Percentiles rank a stretch among this genome's conserved stretches.
Conservation (phyloP, 2,329 filamentous ascomycete species). For the Fusarium staphyleae region DNA sequence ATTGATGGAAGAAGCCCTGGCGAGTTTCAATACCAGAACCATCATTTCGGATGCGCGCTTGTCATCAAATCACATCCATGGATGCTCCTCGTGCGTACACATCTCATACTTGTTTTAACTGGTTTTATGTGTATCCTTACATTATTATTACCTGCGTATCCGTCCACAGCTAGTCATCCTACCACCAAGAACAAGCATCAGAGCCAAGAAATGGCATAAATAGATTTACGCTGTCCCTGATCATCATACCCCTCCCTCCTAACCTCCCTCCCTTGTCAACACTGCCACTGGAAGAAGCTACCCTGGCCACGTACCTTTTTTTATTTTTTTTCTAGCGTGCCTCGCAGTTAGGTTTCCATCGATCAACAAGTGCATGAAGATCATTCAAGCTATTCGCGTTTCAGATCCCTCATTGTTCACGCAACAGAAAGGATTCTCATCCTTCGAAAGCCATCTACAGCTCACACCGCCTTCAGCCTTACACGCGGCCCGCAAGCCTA, state of each 20-base stretch:
- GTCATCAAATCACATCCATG: constrained; percentile 19
- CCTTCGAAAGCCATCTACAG: too few species aligned
- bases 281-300: constrained; percentile 28
- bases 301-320: too few species aligned
- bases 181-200: constrained; percentile 3
- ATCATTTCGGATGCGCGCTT: constrained; percentile 16
- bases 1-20: too few species aligned
- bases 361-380: too few species aligned
- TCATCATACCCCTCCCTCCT: constrained; percentile 8
- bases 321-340: constrained; percentile 8
- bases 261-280: too few species aligned
- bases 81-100: too few species aligned
- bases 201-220: constrained; percentile 16
- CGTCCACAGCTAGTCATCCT: background rate
- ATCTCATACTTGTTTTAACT: too few species aligned
- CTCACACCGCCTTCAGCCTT: constrained; percentile 41
- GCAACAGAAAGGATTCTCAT: constrained; percentile 5
- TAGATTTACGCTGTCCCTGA: constrained; percentile 23
- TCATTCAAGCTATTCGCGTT: constrained; percentile 1
- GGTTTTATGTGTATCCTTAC: too few species aligned
- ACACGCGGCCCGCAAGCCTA: constrained; percentile 40
- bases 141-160: too few species aligned
- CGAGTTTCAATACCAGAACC: background rate
- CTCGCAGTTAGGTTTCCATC: too few species aligned
- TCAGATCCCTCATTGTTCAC: constrained; percentile 12